A percentile compares a stretch with the other conserved stretches of the same genome.
Evolutionary conservation across 345 rosid genomes (phyloP).

Genomic region (Populus nigra): DNA sequence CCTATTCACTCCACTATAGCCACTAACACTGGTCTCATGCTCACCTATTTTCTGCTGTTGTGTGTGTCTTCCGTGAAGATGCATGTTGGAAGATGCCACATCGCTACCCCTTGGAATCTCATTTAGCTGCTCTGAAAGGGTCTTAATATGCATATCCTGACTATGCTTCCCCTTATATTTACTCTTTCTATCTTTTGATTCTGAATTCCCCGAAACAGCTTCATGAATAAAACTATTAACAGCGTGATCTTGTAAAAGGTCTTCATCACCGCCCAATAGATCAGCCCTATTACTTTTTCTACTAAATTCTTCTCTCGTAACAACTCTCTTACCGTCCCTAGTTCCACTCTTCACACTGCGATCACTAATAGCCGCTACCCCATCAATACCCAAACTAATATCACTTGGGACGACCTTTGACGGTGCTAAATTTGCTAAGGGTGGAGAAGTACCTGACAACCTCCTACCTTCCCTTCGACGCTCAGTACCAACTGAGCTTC

Average conservation of each 20-base stretch:
- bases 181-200: conserved; percentile 43
- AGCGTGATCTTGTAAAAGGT: conserved; percentile 35
- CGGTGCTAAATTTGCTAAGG: conserved; percentile 44
- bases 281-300: conserved; percentile 48
- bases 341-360: conserved; percentile 51
- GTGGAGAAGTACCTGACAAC: conserved; percentile 58
- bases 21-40: conserved; percentile 33
- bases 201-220: conserved; percentile 45
- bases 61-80: conserved; percentile 34
- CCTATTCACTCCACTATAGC: conserved; percentile 43
- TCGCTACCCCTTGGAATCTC: conserved; percentile 59
- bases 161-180: conserved; percentile 53
- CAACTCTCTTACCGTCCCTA: conserved; percentile 55
- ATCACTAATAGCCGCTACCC: conserved; percentile 36
- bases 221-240: conserved; percentile 40
- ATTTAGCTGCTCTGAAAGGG: conserved; percentile 68
- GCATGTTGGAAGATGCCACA: conserved; percentile 60
- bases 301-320: conserved; percentile 63
- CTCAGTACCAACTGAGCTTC: conserved; percentile 58
- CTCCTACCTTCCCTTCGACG: conserved; percentile 54
- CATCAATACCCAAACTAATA: conserved; percentile 25
- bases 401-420: conserved; percentile 66
- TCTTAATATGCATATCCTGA: conserved; percentile 46
- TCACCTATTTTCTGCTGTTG: conserved; percentile 32
- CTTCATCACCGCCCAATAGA: conserved; percentile 35